phyloP scores from a whole-genome alignment of 148 eudicot genomes.

The Amaranthus hypochondriacus region DNA sequence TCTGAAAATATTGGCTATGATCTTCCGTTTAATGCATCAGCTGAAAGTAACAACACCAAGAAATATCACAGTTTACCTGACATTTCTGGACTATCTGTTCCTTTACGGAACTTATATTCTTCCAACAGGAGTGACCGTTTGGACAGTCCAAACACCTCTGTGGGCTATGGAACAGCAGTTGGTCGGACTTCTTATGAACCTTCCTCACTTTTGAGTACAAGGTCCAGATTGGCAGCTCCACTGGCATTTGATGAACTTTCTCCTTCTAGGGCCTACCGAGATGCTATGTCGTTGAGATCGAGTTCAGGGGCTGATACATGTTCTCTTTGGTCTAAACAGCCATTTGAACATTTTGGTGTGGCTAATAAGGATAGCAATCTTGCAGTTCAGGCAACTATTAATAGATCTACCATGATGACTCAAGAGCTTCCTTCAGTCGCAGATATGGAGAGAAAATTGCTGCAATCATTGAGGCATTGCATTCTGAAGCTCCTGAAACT shows the following conservation, averaged over 20 bases:
- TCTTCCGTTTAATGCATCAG: slow-evolving; percentile 29
- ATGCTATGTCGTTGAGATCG: slow-evolving; percentile 40
- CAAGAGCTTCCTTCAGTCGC: slow-evolving; percentile 44
- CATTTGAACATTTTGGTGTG: slow-evolving; percentile 77
- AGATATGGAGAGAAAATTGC: slow-evolving; percentile 63
- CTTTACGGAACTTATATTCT: slow-evolving; percentile 35
- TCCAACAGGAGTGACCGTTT: slow-evolving; percentile 38
- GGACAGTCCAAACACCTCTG: slow-evolving; percentile 34
- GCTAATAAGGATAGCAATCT: slow-evolving; percentile 33
- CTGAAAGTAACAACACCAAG: slow-evolving; percentile 47
- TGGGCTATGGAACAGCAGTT: slow-evolving; percentile 39
- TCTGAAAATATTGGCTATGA: slow-evolving; percentile 42
- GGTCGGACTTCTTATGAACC: slow-evolving; percentile 35
- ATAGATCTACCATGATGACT: slow-evolving; percentile 23
- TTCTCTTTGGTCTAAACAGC: slow-evolving; percentile 72
- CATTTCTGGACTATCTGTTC: slow-evolving; percentile 62
- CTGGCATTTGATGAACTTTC: slow-evolving; percentile 51
- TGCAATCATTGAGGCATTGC: slow-evolving; percentile 73
- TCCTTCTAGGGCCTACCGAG: slow-evolving; percentile 48
- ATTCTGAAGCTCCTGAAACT: slow-evolving; percentile 75
- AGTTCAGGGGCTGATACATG: slow-evolving; percentile 42
- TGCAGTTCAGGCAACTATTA: slow-evolving; percentile 29
- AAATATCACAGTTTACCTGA: slow-evolving; percentile 88
- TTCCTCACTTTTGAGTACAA: slow-evolving; percentile 33
- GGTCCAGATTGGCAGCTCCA: slow-evolving; percentile 44